A percentile compares a stretch with the other conserved stretches of the same genome.
These are phyloP conservation scores for Chaetomium strumarium DNA, from an alignment of 2,329 filamentous ascomycete species.

Conservation along the genomic window DNA sequence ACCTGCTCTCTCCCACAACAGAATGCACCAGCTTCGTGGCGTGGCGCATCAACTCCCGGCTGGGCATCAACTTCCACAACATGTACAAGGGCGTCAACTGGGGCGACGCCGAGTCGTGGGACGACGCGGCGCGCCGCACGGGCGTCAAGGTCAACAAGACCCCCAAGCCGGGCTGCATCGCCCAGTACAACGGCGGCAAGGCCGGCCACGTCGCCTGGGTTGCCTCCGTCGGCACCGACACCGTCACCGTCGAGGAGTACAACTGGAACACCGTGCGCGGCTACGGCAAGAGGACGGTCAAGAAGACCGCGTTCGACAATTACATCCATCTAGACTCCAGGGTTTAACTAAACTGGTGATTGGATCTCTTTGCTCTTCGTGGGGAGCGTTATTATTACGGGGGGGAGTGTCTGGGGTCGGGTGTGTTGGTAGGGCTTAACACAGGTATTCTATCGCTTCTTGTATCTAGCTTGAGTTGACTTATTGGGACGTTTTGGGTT, in stretches of 20 bases:
- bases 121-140: constrained; percentile 11
- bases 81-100: constrained; percentile 17
- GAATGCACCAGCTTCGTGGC: constrained; percentile 19
- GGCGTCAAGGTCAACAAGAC: constrained; percentile 16
- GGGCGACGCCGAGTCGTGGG: constrained; percentile 18
- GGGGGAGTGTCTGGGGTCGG: too few species aligned
- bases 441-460: too few species aligned
- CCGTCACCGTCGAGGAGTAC: constrained; percentile 20
- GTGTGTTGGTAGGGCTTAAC: too few species aligned
- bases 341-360: too few species aligned
- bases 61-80: constrained; percentile 18
- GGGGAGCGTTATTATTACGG: too few species aligned
- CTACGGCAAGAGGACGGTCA: constrained; percentile 15
- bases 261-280: constrained; percentile 9
- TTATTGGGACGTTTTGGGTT: too few species aligned
- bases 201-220: constrained; percentile 19
- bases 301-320: constrained; percentile 12
- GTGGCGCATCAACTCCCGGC: constrained; percentile 18
- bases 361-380: too few species aligned
- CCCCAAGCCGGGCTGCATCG: constrained; percentile 13
- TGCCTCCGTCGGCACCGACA: constrained; percentile 5
- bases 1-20: neutral
- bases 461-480: too few species aligned
- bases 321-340: constrained; percentile 16
- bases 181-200: constrained; percentile 11